Conservation (phyloP, 2,329 filamentous ascomycete genomes). For the Fusarium buxicola region DNA sequence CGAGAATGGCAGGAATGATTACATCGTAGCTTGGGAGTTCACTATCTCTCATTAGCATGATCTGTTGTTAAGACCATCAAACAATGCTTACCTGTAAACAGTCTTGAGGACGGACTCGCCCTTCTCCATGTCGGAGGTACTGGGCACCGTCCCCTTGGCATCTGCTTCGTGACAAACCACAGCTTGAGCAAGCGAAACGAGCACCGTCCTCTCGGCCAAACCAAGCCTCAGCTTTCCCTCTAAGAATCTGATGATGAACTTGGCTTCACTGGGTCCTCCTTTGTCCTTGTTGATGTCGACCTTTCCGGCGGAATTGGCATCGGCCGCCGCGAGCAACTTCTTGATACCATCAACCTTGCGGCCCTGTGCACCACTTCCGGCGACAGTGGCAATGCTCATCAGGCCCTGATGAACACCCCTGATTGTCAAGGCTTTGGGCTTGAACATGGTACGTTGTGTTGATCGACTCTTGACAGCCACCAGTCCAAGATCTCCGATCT, state of each 20-base stretch:
- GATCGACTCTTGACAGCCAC: slow-evolving; percentile 96
- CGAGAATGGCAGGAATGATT: slow-evolving; percentile 88
- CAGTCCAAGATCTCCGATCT: slow-evolving; percentile 93
- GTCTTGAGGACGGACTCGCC: slow-evolving; percentile 89
- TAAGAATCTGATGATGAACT: slow-evolving; percentile 91
- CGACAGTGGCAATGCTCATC: slow-evolving; percentile 86
- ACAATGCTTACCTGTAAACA: slow-evolving; percentile 77
- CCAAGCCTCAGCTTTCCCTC: slow-evolving; percentile 95
- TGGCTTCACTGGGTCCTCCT: slow-evolving; percentile 93
- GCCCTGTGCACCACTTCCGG: slow-evolving; percentile 88
- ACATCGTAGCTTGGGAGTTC: slow-evolving; percentile 96
- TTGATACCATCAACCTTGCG: slow-evolving; percentile 96
- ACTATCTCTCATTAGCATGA: slow-evolving; percentile 62
- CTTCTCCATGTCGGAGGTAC: slow-evolving; percentile 80
- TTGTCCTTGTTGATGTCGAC: slow-evolving; percentile 93
- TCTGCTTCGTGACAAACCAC: slow-evolving; percentile 85
- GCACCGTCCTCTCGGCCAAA: slow-evolving; percentile 89
- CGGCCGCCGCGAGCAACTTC: slow-evolving; percentile 92
- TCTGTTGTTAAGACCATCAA: not conserved
- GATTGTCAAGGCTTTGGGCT: slow-evolving; percentile 90
- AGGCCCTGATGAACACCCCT: slow-evolving; percentile 87
- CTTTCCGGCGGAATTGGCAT: slow-evolving; percentile 78
- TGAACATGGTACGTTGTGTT: slow-evolving; percentile 98
- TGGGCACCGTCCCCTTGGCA: slow-evolving; percentile 76
- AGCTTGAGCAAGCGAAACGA: slow-evolving; percentile 90